These are phyloP conservation scores for Didymella pomorum DNA, from an alignment of 2,329 filamentous ascomycete species.

Conservation along the genomic window DNA sequence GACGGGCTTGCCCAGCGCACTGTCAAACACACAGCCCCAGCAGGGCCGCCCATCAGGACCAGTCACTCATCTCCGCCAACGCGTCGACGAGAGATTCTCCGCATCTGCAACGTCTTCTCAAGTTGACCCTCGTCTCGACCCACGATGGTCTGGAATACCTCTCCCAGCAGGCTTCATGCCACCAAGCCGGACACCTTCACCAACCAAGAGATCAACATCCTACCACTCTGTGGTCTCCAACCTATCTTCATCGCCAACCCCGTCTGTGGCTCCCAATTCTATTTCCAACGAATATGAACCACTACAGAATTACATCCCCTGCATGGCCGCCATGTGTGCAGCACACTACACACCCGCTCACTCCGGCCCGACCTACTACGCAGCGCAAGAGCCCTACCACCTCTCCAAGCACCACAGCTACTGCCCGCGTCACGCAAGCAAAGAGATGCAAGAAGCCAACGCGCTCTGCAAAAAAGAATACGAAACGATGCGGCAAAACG, in stretches of 20 bases:
- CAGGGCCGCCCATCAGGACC: conserved; percentile 13
- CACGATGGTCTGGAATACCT: conserved; percentile 28
- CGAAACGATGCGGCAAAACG: conserved; percentile 44
- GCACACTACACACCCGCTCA: conserved; percentile 36
- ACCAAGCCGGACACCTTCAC: conserved; percentile 15
- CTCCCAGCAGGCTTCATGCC: conserved; percentile 29
- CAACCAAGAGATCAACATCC: conserved; percentile 29
- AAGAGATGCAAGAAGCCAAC: conserved; percentile 40
- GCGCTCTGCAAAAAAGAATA: conserved; percentile 35
- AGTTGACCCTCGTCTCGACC: conserved; percentile 21
- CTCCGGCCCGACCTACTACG: conserved; percentile 41
- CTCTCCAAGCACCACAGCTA: conserved; percentile 38
- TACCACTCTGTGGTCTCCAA: conserved; percentile 31
- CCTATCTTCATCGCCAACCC: conserved; percentile 29
- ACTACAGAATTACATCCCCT: conserved; percentile 44
- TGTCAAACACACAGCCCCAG: conserved; percentile 19
- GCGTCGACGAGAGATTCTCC: conserved; percentile 27
- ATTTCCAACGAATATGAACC: conserved; percentile 38
- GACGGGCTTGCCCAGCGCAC: not conserved
- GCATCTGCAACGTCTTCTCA: conserved; percentile 19
- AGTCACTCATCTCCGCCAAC: conserved; percentile 16
- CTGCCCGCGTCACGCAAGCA: conserved; percentile 38
- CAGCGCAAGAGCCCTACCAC: conserved; percentile 38
- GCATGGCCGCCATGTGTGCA: conserved; percentile 34
- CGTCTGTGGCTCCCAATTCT: conserved; percentile 22